Base-by-base conservation (phyloP, 164 flowering plant genomes). In the Protea cynaroides region DNA sequence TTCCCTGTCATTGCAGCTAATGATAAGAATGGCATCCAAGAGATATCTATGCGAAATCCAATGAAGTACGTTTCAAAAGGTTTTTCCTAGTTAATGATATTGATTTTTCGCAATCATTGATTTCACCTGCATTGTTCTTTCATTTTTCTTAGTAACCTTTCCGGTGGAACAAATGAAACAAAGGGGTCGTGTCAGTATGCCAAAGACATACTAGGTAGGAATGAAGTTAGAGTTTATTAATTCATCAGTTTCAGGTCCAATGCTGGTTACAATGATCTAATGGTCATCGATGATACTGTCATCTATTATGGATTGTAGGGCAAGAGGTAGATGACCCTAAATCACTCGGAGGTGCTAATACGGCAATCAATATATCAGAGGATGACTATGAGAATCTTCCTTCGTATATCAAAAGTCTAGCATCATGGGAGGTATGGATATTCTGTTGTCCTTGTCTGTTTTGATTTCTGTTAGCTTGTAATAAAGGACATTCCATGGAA, bases 341-440 rank as follows among this genome's bases (percentile, higher is more conserved):
- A 25, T 56, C 67, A 40, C 58, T 36, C 64, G 78, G 58, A 68
- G 46, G 51, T 18, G 75, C 68, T 58, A 25, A 67, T 55, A 63
- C 63, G 38, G 14, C 58, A 13, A 70, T 88, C 63, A 73, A 60
- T 49, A 69, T 88, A 19, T 75, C 79, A 0, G 76, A 78, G 72
- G 88, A 84, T 65, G 96, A 83, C 61, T 92, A 84, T 67, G 89
- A 88, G 58, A 69, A 65, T 57, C 89, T 92, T 61, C 98, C 96
- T 21, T 83, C 89, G 63, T 83, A 80, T 64, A 75, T 92, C 83
- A 92, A 75, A 72, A 74, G 70, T 61, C 72, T 92, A 68, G 85
- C 88, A 67, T 75, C 92, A 25, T 91, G 92, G 97, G 87, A 89
- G 94, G 97, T 91, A 81, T 54, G 74, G 10, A 37, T n/a, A 46